Conservation (phyloP, 495 filamentous ascomycete species). For the Aspergillus saccharolyticus region DNA sequence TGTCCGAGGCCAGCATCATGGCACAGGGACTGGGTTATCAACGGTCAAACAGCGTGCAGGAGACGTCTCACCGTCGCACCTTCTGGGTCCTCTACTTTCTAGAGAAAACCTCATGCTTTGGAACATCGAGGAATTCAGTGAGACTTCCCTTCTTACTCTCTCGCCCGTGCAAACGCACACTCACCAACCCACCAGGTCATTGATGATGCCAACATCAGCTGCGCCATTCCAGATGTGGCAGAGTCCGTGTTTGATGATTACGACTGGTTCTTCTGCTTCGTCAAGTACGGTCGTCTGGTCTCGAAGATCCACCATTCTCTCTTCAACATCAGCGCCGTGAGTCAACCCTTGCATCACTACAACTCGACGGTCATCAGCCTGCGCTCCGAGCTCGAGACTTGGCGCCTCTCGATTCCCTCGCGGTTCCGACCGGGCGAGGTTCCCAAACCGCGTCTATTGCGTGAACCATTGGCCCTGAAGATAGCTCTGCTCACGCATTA, state of each 20-base stretch:
- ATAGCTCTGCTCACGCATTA: constrained; percentile 16
- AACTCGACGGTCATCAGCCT: constrained; percentile 5
- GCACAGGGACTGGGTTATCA: constrained; percentile 15
- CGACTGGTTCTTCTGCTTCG: constrained; percentile 18
- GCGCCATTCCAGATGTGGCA: constrained; percentile 13
- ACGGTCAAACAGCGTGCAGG: constrained; percentile 5
- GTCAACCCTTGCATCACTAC: constrained; percentile 5
- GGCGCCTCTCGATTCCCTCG: constrained; percentile 12
- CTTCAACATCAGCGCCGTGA: constrained; percentile 13
- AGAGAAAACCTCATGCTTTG: constrained; percentile 20
- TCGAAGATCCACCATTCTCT: constrained; percentile 14
- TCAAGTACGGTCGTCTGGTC: constrained; percentile 15
- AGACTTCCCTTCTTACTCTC: not conserved
- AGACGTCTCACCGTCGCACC: constrained; percentile 5
- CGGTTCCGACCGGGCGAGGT: constrained; percentile 15
- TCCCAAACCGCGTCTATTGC: constrained; percentile 11
- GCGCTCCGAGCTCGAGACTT: constrained; percentile 13
- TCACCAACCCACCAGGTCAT: constrained; percentile 4
- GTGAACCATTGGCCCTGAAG: constrained; percentile 5
- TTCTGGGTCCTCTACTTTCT: constrained; percentile 23
- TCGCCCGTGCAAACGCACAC: no score
- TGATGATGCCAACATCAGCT: constrained; percentile 15
- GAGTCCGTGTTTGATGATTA: constrained; percentile 17
- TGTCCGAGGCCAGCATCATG: constrained; percentile 16
- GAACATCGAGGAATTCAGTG: constrained; percentile 14